A percentile compares a stretch with the other conserved stretches of the same genome.
phyloP scores from a whole-genome alignment of 768 basidiomycete genomes.

The Leucogyrophana mollusca region DNA sequence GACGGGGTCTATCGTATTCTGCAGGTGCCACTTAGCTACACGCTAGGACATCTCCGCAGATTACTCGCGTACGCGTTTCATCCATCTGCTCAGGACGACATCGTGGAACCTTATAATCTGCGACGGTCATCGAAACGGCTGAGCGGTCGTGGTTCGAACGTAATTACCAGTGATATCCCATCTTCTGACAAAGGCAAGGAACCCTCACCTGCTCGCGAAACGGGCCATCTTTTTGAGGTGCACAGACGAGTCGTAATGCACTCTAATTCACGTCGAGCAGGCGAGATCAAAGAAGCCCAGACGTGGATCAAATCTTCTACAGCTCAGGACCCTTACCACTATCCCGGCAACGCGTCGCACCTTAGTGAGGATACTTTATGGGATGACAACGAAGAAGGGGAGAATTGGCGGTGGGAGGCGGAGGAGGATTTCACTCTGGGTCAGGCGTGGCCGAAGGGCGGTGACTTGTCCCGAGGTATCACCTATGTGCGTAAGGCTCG shows the following conservation, averaged over 20 bases:
- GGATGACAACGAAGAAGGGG: constrained; percentile 34
- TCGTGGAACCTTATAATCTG: constrained; percentile 15
- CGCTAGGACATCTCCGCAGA: constrained; percentile 61
- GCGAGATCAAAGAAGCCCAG: constrained; percentile 50
- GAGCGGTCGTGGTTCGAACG: constrained; percentile 12
- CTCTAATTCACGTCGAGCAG: constrained; percentile 34
- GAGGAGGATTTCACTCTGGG: constrained; percentile 65
- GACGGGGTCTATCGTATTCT: constrained; percentile 63
- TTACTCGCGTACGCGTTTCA: constrained; percentile 62
- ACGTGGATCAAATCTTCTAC: constrained; percentile 55
- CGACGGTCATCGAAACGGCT: constrained; percentile 26
- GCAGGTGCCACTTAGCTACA: constrained; percentile 71
- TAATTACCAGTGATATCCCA: background rate
- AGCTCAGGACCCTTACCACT: constrained; percentile 46
- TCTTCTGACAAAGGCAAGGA: constrained; percentile 20
- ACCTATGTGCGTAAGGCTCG: constrained; percentile 52
- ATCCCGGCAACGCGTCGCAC: constrained; percentile 37
- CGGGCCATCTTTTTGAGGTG: constrained; percentile 63
- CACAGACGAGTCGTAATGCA: constrained; percentile 44
- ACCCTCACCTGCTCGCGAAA: constrained; percentile 12
- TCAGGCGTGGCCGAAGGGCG: constrained; percentile 54
- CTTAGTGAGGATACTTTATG: constrained; percentile 26
- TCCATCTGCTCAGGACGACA: constrained; percentile 24
- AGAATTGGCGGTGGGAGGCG: constrained; percentile 64
- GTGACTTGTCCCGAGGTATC: constrained; percentile 46